These are phyloP conservation scores for Fusarium zealandicum DNA, from an alignment of 2,329 filamentous ascomycete species.

Conservation along the genomic window DNA sequence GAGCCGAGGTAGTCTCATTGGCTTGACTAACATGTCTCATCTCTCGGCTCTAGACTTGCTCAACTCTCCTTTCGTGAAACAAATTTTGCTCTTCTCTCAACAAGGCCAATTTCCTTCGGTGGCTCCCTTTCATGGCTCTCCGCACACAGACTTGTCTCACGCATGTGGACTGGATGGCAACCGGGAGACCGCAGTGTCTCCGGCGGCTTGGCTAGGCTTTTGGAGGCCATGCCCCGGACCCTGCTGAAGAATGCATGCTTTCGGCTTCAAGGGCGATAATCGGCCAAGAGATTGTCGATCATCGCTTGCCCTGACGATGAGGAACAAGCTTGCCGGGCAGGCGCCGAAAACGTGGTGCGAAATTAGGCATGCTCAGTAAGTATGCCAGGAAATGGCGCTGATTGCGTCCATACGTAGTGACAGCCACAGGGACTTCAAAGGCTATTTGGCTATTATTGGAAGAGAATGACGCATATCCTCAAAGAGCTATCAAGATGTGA, in stretches of 20 bases:
- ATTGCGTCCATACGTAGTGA: background rate
- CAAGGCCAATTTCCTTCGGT: constrained; percentile 9
- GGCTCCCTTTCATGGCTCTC: background rate
- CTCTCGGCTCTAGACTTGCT: constrained; percentile 6
- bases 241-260: constrained; percentile 16
- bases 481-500: background rate
- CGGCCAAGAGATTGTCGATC: constrained; percentile 6
- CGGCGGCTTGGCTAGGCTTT: background rate
- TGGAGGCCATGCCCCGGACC: constrained; percentile 5
- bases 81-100: constrained; percentile 2
- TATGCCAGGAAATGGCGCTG: constrained; percentile 4
- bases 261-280: constrained; percentile 2
- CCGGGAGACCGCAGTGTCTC: background rate
- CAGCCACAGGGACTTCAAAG: constrained; percentile 10
- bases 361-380: constrained; percentile 14
- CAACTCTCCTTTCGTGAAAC: constrained; percentile 29
- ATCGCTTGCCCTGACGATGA: background rate
- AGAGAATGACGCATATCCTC: constrained; percentile 21
- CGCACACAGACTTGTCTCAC: constrained; percentile 6
- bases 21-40: constrained; percentile 19
- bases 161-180: background rate
- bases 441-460: constrained; percentile 10
- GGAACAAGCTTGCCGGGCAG: background rate
- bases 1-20: background rate
- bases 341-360: constrained; percentile 6